Conservation (phyloP, 768 basidiomycete genomes). For the Stropharia rugosoannulata region DNA sequence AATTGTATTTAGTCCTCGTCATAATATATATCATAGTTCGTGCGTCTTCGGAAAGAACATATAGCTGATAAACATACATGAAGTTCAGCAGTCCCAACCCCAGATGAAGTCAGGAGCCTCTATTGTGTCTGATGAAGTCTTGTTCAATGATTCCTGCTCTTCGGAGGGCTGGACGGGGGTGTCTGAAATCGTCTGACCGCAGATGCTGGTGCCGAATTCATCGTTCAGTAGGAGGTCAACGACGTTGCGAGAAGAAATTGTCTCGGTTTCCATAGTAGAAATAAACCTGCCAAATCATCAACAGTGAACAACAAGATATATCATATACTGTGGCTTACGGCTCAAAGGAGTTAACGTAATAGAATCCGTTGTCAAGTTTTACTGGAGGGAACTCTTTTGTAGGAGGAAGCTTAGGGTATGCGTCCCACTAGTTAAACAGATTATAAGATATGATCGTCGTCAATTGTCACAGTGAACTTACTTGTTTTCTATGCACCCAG, state of each 20-base stretch:
- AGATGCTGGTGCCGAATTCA: conserved; percentile 70
- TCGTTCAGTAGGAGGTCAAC: conserved; percentile 79
- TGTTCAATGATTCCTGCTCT: not conserved
- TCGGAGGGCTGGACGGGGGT: not conserved
- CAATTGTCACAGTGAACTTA: conserved; percentile 17
- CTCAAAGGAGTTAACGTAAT: conserved; percentile 93
- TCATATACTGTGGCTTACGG: conserved; percentile 49
- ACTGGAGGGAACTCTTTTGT: conserved; percentile 72
- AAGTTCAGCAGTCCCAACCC: conserved; percentile 72
- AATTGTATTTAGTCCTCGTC: conserved; percentile 13
- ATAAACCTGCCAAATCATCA: conserved; percentile 53
- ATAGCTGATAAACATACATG: conserved; percentile 6
- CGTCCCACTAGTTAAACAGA: conserved; percentile 61
- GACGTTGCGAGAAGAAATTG: conserved; percentile 77
- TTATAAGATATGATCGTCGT: not conserved
- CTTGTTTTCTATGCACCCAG: conserved; percentile 85
- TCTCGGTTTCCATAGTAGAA: conserved; percentile 94
- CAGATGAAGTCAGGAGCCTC: conserved; percentile 47
- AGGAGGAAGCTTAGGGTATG: conserved; percentile 74
- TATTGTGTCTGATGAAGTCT: not conserved
- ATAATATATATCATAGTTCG: conserved; percentile 15
- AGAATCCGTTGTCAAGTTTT: conserved; percentile 74
- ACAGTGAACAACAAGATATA: conserved; percentile 1
- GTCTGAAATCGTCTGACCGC: conserved; percentile 36
- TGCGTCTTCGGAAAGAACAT: conserved; percentile 7